Percentiles rank a stretch among this genome's conserved stretches.
These are phyloP conservation scores for Acacia acuminata DNA, from an alignment of 306 rosid species.

Conservation along the genomic window DNA sequence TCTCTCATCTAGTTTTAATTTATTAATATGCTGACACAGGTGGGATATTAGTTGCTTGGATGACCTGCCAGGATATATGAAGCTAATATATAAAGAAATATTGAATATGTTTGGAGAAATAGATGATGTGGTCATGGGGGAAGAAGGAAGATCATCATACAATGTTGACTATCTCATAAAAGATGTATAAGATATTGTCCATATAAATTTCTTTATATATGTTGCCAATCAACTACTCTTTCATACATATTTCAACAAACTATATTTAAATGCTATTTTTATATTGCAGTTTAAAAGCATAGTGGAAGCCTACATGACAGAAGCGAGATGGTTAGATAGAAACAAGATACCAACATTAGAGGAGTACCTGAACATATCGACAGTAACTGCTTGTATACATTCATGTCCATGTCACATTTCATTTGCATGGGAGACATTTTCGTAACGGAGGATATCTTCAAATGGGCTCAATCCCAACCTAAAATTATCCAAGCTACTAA, in stretches of 20 bases:
- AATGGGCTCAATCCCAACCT: neutral
- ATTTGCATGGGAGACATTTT: neutral
- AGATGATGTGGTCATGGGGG: constrained; percentile 9
- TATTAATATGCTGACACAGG: neutral
- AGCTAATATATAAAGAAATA: neutral
- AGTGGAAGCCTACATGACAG: neutral
- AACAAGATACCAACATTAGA: neutral
- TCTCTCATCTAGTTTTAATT: no score
- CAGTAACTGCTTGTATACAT: neutral
- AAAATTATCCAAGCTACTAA: constrained; percentile 28
- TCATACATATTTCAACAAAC: no score
- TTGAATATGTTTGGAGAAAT: constrained; percentile 20
- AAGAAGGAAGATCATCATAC: constrained; percentile 8
- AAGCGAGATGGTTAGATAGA: neutral
- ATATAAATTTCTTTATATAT: neutral
- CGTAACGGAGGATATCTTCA: neutral
- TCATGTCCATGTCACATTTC: neutral
- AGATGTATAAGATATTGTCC: constrained; percentile 15
- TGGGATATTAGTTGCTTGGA: constrained; percentile 6
- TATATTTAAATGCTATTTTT: no score
- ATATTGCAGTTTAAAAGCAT: neutral
- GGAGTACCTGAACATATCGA: neutral
- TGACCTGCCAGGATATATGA: neutral
- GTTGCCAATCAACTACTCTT: no score
- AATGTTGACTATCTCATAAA: constrained; percentile 20